A percentile compares a stretch with the other conserved stretches of the same genome.
phyloP scores from a whole-genome alignment of 371 early-diverging fungal genomes.

The Mortierella sp. region DNA sequence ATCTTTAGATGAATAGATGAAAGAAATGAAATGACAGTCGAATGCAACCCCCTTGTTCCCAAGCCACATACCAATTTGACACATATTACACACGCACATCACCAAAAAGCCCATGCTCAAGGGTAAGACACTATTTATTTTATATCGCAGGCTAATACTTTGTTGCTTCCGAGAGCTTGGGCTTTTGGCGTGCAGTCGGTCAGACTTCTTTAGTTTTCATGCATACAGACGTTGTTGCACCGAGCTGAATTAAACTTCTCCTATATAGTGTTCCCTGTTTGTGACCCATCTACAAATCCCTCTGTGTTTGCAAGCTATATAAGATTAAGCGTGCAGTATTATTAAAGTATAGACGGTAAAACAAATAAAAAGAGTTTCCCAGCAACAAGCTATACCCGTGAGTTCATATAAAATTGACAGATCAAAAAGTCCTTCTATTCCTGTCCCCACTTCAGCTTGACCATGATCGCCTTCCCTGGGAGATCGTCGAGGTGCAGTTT shows the following conservation, averaged over 20 bases:
- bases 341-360: too few species aligned
- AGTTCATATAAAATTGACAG: conserved; percentile 98
- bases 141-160: too few species aligned
- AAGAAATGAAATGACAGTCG: too few species aligned
- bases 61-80: too few species aligned
- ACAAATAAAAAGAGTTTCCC: conserved; percentile 8
- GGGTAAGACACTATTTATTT: too few species aligned
- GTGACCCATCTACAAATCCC: conserved; percentile 93
- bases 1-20: too few species aligned
- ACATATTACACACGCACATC: too few species aligned
- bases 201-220: conserved; percentile 71
- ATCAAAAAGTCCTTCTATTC: conserved; percentile 96
- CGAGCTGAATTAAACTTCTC: conserved; percentile 91
- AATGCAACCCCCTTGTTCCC: too few species aligned
- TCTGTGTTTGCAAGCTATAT: conserved; percentile 91
- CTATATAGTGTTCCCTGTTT: conserved; percentile 81
- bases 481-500: conserved; percentile 95
- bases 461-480: conserved; percentile 92
- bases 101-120: too few species aligned
- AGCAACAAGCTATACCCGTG: conserved; percentile 75
- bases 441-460: conserved; percentile 98
- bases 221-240: conserved; percentile 93
- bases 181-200: too few species aligned
- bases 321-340: not conserved
- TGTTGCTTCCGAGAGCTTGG: too few species aligned